Conservation (phyloP, 306 rosid genomes). For the Fagus sylvatica region DNA sequence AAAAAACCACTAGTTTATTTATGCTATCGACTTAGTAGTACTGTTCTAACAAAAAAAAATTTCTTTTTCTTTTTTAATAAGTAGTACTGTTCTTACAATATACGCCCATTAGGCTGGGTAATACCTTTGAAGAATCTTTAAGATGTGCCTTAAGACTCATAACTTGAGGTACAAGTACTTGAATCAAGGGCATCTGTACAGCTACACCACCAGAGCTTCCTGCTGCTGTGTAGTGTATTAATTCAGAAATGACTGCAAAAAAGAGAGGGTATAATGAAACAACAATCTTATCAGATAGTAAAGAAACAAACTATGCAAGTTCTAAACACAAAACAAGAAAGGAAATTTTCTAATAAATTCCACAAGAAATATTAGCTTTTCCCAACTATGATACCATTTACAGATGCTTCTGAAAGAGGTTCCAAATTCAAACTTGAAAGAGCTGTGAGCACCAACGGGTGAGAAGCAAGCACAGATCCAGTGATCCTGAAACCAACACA, state of each 20-base stretch:
- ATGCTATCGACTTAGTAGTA: no score
- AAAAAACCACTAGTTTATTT: not conserved
- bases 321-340: not conserved
- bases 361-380: not conserved
- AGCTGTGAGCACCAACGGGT: conserved; percentile 92
- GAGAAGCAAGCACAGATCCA: conserved; percentile 84
- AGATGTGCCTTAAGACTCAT: conserved; percentile 92
- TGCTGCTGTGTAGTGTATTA: conserved; percentile 85
- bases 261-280: not conserved
- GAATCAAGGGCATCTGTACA: conserved; percentile 88
- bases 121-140: conserved; percentile 90
- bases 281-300: conserved; percentile 13
- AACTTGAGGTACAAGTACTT: conserved; percentile 91
- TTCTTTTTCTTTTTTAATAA: not conserved
- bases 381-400: conserved; percentile 60
- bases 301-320: not conserved
- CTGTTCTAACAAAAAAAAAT: no score
- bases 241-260: conserved; percentile 90
- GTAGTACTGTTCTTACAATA: not conserved
- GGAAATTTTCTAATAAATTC: not conserved
- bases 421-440: conserved; percentile 90
- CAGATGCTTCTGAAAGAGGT: conserved; percentile 93
- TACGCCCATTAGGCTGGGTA: conserved; percentile 22
- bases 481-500: conserved; percentile 72
- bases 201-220: conserved; percentile 72